phyloP scores from a whole-genome alignment of 2,329 filamentous ascomycete genomes.

The Colletotrichum navitas region DNA sequence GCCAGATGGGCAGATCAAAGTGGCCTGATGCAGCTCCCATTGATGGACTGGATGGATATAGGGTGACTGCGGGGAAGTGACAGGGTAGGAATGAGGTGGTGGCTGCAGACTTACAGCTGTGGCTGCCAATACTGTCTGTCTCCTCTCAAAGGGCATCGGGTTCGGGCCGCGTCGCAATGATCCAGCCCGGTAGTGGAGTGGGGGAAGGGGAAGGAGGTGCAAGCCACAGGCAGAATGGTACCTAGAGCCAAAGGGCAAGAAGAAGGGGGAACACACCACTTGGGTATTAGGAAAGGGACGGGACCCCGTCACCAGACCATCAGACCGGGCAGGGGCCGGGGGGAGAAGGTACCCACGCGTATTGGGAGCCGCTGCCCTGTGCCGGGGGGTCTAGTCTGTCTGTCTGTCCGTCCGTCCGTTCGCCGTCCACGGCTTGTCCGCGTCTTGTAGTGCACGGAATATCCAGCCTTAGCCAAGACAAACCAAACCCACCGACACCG shows the following conservation, averaged over 20 bases:
- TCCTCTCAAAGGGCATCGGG: not conserved
- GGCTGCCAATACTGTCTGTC: no score
- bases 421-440: not conserved
- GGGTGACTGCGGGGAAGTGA: slow-evolving; percentile 39
- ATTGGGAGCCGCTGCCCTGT: slow-evolving; percentile 11
- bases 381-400: not conserved
- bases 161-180: not conserved
- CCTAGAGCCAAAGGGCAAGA: not conserved
- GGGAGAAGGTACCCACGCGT: not conserved
- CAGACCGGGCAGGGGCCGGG: slow-evolving; percentile 3
- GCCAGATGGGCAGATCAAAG: slow-evolving; percentile 32
- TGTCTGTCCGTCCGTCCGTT: not conserved
- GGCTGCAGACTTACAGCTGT: slow-evolving; percentile 5
- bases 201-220: not conserved
- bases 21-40: slow-evolving; percentile 41
- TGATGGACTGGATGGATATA: slow-evolving; percentile 35
- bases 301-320: slow-evolving; percentile 16
- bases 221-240: not conserved
- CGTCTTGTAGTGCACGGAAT: slow-evolving; percentile 21
- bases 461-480: slow-evolving; percentile 33
- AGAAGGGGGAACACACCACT: not conserved
- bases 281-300: not conserved
- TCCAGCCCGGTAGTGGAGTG: slow-evolving; percentile 10
- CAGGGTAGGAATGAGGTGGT: slow-evolving; percentile 16
- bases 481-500: slow-evolving; percentile 28